phyloP scores from a whole-genome alignment of 2,329 filamentous ascomycete genomes.

The Cadophora sp. region DNA sequence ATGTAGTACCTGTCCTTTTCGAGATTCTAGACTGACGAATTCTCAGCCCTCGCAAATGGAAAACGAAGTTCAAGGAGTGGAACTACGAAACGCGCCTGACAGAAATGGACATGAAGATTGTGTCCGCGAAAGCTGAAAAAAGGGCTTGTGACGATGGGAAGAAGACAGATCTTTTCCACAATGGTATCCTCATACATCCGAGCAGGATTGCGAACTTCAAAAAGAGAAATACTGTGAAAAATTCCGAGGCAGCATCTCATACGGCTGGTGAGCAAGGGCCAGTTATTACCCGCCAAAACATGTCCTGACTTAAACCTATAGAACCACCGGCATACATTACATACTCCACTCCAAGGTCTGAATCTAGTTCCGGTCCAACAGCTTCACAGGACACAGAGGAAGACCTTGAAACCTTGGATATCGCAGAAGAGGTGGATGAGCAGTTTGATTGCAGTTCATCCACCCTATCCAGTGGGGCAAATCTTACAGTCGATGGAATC shows the following conservation, averaged over 20 bases:
- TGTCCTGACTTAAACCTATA: neutral
- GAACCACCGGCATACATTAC: neutral
- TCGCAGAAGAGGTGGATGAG: neutral
- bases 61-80: slow-evolving; percentile 13
- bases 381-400: neutral
- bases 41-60: slow-evolving; percentile 15
- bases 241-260: neutral
- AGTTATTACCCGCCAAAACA: neutral
- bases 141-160: neutral
- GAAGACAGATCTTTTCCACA: neutral
- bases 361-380: neutral
- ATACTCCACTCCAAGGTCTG: neutral
- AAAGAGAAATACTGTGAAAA: neutral
- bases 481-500: neutral
- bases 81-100: slow-evolving; percentile 13
- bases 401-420: neutral
- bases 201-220: neutral
- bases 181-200: neutral
- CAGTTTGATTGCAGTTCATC: neutral
- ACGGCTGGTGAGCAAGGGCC: neutral
- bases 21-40: neutral
- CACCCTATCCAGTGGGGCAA: neutral
- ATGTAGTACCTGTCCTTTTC: neutral
- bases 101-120: slow-evolving; percentile 11
- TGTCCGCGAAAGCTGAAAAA: neutral